These are phyloP conservation scores for Hygrophorus russula DNA, from an alignment of 768 basidiomycete genomes.

Conservation along the genomic window DNA sequence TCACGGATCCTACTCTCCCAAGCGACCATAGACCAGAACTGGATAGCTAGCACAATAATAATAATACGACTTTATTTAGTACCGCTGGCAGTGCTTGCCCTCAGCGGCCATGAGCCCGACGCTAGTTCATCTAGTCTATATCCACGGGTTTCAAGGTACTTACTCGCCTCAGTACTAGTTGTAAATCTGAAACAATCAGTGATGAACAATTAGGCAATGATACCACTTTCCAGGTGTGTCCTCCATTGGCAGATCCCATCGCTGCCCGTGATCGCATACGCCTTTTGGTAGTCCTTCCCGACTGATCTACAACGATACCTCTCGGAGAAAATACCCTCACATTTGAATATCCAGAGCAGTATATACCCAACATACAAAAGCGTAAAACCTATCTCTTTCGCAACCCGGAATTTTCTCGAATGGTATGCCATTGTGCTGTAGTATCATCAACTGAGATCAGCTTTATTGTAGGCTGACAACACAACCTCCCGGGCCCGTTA, in stretches of 20 bases:
- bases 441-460: not conserved
- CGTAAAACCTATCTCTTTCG: slow-evolving; percentile 37
- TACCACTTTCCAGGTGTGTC: slow-evolving; percentile 42
- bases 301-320: slow-evolving; percentile 38
- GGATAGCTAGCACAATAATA: slow-evolving; percentile 1
- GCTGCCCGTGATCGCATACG: too few relatives aligned
- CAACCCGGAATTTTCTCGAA: slow-evolving; percentile 41
- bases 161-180: not conserved
- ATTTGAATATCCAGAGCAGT: slow-evolving; percentile 32
- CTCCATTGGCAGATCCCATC: not conserved
- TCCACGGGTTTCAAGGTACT: slow-evolving; percentile 48
- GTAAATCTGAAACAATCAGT: slow-evolving; percentile 2
- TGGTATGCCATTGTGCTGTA: slow-evolving; percentile 27
- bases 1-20: slow-evolving; percentile 52
- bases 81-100: too few relatives aligned
- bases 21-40: slow-evolving; percentile 5
- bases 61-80: too few relatives aligned
- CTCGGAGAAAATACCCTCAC: slow-evolving; percentile 20
- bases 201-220: slow-evolving; percentile 32
- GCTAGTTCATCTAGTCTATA: slow-evolving; percentile 41
- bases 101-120: not conserved
- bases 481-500: slow-evolving; percentile 44
- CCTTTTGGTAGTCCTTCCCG: slow-evolving; percentile 46
- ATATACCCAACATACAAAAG: slow-evolving; percentile 54
- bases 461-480: slow-evolving; percentile 33